Evolutionary conservation across 352 stramenopile species (phyloP), one percentile per base, ranked within the genome.

Genomic region (Globisporangium yorkense): DNA sequence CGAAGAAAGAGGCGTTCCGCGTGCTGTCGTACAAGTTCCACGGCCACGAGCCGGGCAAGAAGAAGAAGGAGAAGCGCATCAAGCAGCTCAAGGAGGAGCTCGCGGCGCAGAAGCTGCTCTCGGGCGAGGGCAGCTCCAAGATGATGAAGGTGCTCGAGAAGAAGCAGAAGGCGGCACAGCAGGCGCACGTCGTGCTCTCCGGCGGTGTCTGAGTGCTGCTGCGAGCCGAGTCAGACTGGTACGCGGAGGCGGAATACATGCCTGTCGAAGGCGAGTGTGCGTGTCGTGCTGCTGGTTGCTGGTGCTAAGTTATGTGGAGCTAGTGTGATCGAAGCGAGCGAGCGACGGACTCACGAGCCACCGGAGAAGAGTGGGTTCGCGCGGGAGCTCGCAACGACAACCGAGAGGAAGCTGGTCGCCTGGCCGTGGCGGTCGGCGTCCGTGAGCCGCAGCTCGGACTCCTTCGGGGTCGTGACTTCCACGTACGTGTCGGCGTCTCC

Each of bases 11-110:
- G 70, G 96, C 96, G 0, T 99, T 98, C 82, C 92, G 97, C 33
- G 78, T 98, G 66, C 74, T 99, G 33, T 98, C 91, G 71, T 99
- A 99, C 80, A 97, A 98, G 65, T 99, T 99, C 75, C 97, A 99
- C 70, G 97, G 97, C 27, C 94, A 99, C 63, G 94, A 93, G 6
- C 97, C 93, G 5, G 92, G 89, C 7, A 98, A 98, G 74, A 99
- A 98, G 70, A 99, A 99, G 65, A 88, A 98, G 63, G 96, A 99
- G 65, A 98, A 98, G 67, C 80, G 90, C 2, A 59, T 96, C 37
- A 92, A 89, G 52, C 70, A 94, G 54, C 63, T 97, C 2, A 92
- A 96, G 66, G 81, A 92, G 48, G 84, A 94, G 52, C 67, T 92
- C 16, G 66, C 74, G 40, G 71, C 83, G 8, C 78, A 92, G 56